These are phyloP conservation scores for Amanita phalloides DNA, from an alignment of 768 basidiomycete genomes.

Conservation along the genomic window DNA sequence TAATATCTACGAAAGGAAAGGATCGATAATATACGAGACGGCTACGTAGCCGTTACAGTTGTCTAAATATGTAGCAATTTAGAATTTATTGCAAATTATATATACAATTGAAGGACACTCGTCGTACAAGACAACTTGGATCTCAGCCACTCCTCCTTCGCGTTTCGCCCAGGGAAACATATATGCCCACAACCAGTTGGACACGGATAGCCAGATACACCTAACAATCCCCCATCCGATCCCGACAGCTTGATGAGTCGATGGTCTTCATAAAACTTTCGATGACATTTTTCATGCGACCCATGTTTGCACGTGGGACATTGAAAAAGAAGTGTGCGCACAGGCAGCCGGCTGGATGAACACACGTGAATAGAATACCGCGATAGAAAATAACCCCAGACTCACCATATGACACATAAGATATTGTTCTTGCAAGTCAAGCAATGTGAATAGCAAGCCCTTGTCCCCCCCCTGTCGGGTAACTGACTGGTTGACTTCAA, in stretches of 20 bases:
- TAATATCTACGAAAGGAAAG: no score
- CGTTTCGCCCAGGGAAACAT: constrained; percentile 28
- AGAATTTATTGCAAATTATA: not conserved
- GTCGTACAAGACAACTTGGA: not conserved
- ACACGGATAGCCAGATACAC: constrained; percentile 49
- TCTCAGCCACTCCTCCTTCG: not conserved
- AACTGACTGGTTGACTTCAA: constrained; percentile 27
- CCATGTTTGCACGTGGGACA: constrained; percentile 75
- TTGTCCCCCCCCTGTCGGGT: constrained; percentile 14
- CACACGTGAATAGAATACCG: constrained; percentile 1
- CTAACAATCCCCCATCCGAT: constrained; percentile 8
- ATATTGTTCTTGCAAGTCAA: constrained; percentile 35
- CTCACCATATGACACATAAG: constrained; percentile 68
- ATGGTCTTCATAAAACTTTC: constrained; percentile 49
- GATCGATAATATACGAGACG: no score
- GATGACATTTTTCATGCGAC: constrained; percentile 73
- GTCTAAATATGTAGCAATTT: no score
- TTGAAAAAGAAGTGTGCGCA: constrained; percentile 57
- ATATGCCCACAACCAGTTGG: constrained; percentile 77
- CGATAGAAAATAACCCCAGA: constrained; percentile 5
- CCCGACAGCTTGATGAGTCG: constrained; percentile 29
- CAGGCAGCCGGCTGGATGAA: constrained; percentile 57
- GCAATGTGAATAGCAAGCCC: constrained; percentile 47
- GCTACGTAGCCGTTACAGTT: no score
- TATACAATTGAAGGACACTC: not conserved